Evolutionary conservation across 2,329 filamentous ascomycete species (phyloP).

Genomic region (Aspergillus floridensis): DNA sequence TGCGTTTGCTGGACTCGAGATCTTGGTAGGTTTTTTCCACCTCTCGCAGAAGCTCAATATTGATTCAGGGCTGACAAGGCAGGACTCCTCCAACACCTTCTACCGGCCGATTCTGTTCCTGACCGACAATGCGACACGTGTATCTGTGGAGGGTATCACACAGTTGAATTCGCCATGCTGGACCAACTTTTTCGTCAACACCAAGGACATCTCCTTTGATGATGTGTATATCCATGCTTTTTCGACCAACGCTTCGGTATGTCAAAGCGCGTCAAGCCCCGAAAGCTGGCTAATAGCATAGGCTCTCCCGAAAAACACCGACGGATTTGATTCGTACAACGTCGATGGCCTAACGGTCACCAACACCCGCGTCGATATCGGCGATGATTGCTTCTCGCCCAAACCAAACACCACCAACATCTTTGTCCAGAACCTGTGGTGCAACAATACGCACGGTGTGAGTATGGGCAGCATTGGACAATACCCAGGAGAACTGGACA

Average conservation of each 20-base stretch:
- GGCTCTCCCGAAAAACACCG: conserved; percentile 58
- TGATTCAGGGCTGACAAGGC: neutral
- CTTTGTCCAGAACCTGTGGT: conserved; percentile 60
- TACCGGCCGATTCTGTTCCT: conserved; percentile 61
- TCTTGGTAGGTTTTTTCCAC: conserved; percentile 25
- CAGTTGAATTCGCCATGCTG: conserved; percentile 62
- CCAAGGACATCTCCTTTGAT: conserved; percentile 54
- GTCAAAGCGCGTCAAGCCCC: neutral
- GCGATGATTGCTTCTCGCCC: conserved; percentile 62
- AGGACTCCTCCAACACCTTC: conserved; percentile 55
- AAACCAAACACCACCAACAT: conserved; percentile 60
- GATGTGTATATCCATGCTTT: conserved; percentile 55
- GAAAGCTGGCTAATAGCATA: conserved; percentile 14
- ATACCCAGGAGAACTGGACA: conserved; percentile 54
- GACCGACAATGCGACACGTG: conserved; percentile 59
- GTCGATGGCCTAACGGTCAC: conserved; percentile 54
- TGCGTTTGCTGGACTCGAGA: conserved; percentile 45
- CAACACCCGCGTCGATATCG: conserved; percentile 53
- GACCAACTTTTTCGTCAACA: conserved; percentile 62
- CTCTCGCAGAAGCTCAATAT: neutral
- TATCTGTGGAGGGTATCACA: conserved; percentile 57
- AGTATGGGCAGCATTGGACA: conserved; percentile 60
- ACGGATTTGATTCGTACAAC: conserved; percentile 62
- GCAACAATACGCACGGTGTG: conserved; percentile 58
- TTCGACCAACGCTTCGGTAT: conserved; percentile 47